A percentile compares a stretch with the other conserved stretches of the same genome.
Evolutionary conservation across 306 rosid genomes (phyloP).

Genomic region (Cicer chorassanicum): DNA sequence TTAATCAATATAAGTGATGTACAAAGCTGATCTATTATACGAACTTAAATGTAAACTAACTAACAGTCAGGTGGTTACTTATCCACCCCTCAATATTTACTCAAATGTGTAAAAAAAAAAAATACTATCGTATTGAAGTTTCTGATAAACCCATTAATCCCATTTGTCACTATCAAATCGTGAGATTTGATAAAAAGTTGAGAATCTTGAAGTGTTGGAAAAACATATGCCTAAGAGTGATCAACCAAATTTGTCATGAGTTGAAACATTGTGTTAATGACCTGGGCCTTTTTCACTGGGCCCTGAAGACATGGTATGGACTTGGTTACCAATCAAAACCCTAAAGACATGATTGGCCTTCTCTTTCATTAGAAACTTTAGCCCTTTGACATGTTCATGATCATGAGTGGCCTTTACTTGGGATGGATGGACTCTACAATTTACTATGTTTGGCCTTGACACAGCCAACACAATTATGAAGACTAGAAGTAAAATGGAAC

Average conservation of each 20-base stretch:
- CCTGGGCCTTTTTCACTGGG: slow-evolving; percentile 87
- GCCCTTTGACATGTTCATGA: slow-evolving; percentile 23
- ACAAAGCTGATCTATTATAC: slow-evolving; percentile 38
- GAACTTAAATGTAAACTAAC: slow-evolving; percentile 23
- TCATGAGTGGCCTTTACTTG: slow-evolving; percentile 28
- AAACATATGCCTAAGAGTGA: no score
- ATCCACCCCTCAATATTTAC: no score
- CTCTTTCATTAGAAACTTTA: slow-evolving; percentile 4
- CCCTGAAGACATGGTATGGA: slow-evolving; percentile 72
- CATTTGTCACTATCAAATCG: no score
- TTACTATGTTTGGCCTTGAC: slow-evolving; percentile 42
- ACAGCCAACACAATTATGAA: slow-evolving; percentile 45
- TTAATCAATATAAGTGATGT: slow-evolving; percentile 20
- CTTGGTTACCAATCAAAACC: slow-evolving; percentile 46
- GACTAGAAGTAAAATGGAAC: slow-evolving; percentile 33
- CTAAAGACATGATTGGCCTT: slow-evolving; percentile 23
- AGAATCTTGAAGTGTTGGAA: no score
- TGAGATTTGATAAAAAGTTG: no score
- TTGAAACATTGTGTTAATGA: slow-evolving; percentile 49
- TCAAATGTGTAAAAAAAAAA: no score
- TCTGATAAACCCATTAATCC: no score
- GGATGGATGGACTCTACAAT: slow-evolving; percentile 52
- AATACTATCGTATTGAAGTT: no score
- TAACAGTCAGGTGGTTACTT: neutral
- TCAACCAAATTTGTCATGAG: neutral